Percentiles rank a stretch among this genome's conserved stretches.
Conservation (phyloP, 257 asterid genomes). For the Solanum paucissectum region DNA sequence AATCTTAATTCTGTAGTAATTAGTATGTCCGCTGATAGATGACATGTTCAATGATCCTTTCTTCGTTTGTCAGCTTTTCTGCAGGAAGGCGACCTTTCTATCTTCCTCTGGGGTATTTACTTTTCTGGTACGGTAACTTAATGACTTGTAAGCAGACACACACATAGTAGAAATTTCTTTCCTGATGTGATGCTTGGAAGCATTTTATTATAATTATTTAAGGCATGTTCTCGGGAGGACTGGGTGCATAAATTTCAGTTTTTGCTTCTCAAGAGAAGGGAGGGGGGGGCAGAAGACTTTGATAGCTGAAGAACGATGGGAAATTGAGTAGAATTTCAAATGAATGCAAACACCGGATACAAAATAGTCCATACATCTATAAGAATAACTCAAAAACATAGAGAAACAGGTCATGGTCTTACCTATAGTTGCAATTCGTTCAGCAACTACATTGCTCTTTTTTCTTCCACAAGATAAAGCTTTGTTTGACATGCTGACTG, state of each 20-base stretch:
- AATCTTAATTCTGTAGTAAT: slow-evolving; percentile 7
- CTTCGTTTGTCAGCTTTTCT: slow-evolving; percentile 52
- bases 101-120: slow-evolving; percentile 63
- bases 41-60: slow-evolving; percentile 3
- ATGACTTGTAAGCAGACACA: not conserved
- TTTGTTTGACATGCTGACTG: not conserved
- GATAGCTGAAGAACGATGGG: not conserved
- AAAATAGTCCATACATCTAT: not conserved
- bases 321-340: not conserved
- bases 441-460: not conserved
- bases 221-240: not conserved
- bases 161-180: not conserved
- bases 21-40: not conserved
- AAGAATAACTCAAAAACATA: not conserved
- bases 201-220: not conserved
- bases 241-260: not conserved
- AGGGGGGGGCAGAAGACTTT: not conserved
- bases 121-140: slow-evolving; percentile 48
- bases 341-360: too few species aligned
- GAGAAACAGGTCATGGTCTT: not conserved
- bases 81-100: slow-evolving; percentile 75
- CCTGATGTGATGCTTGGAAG: not conserved
- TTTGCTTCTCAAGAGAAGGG: not conserved
- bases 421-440: not conserved
- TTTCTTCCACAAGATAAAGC: not conserved